Base-by-base conservation (phyloP, 2,329 filamentous ascomycete genomes). In the Colletotrichum eleusines region DNA sequence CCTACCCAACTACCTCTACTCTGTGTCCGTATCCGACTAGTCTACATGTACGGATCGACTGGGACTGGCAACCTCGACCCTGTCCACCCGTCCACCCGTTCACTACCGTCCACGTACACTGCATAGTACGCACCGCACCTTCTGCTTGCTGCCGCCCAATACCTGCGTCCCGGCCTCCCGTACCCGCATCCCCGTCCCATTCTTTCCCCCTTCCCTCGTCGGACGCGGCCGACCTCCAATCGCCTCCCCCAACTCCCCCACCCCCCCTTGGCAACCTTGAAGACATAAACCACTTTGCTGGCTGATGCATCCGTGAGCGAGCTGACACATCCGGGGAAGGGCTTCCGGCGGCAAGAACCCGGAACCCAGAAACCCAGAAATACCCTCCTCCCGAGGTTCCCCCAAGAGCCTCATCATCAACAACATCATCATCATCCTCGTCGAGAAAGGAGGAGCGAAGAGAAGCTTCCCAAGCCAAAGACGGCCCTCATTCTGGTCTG, bases 321-420 rank as follows among this genome's bases (percentile, higher is more conserved):
- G 68, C 68, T 71, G 68, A 71, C 68, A 71, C 63, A 62, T 63
- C 68, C 68, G 68, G 68, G 68, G 68, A 71, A 71, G 63, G 63
- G 63, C 68, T 71, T 71, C 68, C 68, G 68, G 68, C 50, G 44
- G 62, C 63, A 35, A 66, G 68, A 71, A 71, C 68, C 68, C 57
- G 67, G 68, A 71, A 60, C 57, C 51, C 51, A 51, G 48, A 46
- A 51, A 68, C 51, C 63, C 67, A 71, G 68, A 71, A 67, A 71
- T 71, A 63, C 33, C 55, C 68, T 31, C 59, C 31, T 44, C 42
- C 33, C 53, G 38, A 55, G 59, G 33, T 38, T 42, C 55, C 28
- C 20, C 42, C 42, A 23, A 60, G 66, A 71, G 68, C 68, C 68
- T 71, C 68, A 54, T 54, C 51, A 20, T 28, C 26, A n/a, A 12